A percentile compares a stretch with the other conserved stretches of the same genome.
Evolutionary conservation across 345 rosid species (phyloP).

Genomic region (Brassica napus): Da-Ae NC_063438.1:1325001-1325500

Average conservation of each 20-base stretch:
- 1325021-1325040: constrained; percentile 33
- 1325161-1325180: constrained; percentile 75
- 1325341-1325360: constrained; percentile 25
- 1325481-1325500: constrained; percentile 1
- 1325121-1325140: constrained; percentile 48
- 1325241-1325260: constrained; percentile 16
- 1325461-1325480: background rate
- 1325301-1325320: constrained; percentile 19
- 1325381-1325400: constrained; percentile 36
- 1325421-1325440: constrained; percentile 40
- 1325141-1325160: constrained; percentile 80
- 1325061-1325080: constrained; percentile 22
- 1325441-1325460: background rate
- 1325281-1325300: constrained; percentile 30
- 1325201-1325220: constrained; percentile 86
- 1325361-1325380: constrained; percentile 36
- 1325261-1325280: constrained; percentile 17
- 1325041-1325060: constrained; percentile 19
- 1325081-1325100: constrained; percentile 26
- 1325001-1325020: constrained; percentile 24
- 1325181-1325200: constrained; percentile 71
- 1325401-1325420: constrained; percentile 35
- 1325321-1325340: constrained; percentile 35
- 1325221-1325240: constrained; percentile 54
- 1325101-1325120: constrained; percentile 24